Percentiles rank a stretch among this genome's conserved stretches.
phyloP scores from a whole-genome alignment of 2,329 filamentous ascomycete genomes.

The Arachnopeziza araneosa region DNA sequence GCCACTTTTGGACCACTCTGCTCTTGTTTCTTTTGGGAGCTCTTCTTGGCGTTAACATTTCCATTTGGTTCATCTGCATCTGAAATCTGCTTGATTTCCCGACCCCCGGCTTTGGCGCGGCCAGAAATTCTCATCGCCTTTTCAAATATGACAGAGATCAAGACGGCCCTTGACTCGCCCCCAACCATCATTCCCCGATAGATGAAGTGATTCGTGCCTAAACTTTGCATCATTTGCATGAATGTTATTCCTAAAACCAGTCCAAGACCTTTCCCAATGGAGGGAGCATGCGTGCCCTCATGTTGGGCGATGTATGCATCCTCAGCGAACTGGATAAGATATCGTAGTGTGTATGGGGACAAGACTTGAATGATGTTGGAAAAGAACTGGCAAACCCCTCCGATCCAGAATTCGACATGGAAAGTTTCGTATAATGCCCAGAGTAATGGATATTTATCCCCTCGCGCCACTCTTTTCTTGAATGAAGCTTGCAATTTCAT shows the following conservation, averaged over 20 bases:
- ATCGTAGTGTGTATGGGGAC: conserved; percentile 78
- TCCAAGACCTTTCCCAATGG: conserved; percentile 71
- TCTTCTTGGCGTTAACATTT: conserved; percentile 15
- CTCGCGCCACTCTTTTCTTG: conserved; percentile 57
- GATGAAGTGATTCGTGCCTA: conserved; percentile 85
- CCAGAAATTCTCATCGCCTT: conserved; percentile 88
- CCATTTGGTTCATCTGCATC: conserved; percentile 37
- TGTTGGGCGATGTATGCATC: conserved; percentile 66
- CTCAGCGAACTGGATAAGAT: conserved; percentile 77
- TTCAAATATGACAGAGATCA: conserved; percentile 85
- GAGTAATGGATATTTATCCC: conserved; percentile 67
- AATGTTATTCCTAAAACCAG: conserved; percentile 76
- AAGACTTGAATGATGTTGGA: conserved; percentile 75
- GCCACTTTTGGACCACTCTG: conserved; percentile 24
- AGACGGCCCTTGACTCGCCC: conserved; percentile 71
- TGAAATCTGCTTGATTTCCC: conserved; percentile 35
- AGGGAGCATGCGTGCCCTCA: conserved; percentile 48
- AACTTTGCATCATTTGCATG: conserved; percentile 80
- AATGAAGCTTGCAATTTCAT: conserved; percentile 63
- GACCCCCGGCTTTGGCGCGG: conserved; percentile 78
- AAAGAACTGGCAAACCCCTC: conserved; percentile 69
- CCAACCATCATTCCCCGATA: conserved; percentile 90
- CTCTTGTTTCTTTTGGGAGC: background rate
- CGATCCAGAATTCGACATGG: conserved; percentile 76
- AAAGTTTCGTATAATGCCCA: conserved; percentile 85